Conservation (phyloP, 495 filamentous ascomycete species). For the Daldinia decipiens region DNA sequence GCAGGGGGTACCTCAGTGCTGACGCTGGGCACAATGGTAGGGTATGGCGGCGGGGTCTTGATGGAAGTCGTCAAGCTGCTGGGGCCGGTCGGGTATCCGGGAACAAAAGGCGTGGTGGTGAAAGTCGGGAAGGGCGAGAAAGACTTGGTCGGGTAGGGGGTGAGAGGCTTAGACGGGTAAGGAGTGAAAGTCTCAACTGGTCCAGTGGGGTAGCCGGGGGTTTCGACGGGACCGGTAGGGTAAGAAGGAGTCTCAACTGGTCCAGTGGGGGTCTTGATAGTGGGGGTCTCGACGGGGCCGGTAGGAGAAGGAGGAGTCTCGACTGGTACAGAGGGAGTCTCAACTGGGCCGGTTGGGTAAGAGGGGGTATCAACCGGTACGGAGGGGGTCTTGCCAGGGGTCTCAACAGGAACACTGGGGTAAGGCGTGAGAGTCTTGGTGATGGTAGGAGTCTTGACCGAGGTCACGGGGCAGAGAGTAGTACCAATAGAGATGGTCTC, state of each 20-base stretch:
- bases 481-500: constrained; percentile 25
- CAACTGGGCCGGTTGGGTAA: background rate
- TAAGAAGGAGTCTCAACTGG: background rate
- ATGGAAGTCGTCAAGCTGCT: constrained; percentile 27
- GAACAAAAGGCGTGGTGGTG: too few species aligned
- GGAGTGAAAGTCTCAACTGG: background rate
- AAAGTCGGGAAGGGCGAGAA: too few species aligned
- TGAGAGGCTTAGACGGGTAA: background rate
- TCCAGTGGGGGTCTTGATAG: background rate
- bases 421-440: constrained; percentile 13
- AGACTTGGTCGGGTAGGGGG: background rate
- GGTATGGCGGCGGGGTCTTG: constrained; percentile 23
- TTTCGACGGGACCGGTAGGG: background rate
- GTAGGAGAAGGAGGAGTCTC: background rate
- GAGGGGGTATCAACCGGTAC: background rate
- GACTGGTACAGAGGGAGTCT: background rate
- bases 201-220: background rate
- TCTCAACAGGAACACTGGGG: background rate
- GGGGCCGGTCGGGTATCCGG: background rate
- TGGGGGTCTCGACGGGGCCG: background rate
- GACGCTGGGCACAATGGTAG: constrained; percentile 15
- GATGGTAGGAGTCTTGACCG: constrained; percentile 12
- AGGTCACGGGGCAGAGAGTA: constrained; percentile 35
- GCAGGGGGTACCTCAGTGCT: constrained; percentile 16
- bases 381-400: background rate